Base-by-base conservation (phyloP, 2,329 filamentous ascomycete species). In the Sclerotinia subarctica region DNA sequence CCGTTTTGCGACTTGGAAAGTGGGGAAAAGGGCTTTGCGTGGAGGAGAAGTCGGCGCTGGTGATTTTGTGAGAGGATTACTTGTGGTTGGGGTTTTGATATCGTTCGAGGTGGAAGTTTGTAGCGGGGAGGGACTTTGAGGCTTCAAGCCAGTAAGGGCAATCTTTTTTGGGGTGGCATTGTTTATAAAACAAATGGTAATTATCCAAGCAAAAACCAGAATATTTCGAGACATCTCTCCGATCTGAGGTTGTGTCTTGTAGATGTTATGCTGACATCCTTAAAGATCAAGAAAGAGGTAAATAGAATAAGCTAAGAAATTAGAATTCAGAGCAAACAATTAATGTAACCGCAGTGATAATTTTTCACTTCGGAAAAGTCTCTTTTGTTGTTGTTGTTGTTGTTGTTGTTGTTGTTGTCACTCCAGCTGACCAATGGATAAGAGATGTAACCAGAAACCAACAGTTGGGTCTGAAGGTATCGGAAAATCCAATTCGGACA, bases 211-310 rank as follows among this genome's bases (percentile, higher is more conserved):
- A 51, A 24, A 11, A 15, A 63, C 6, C 46, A 51, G 26, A 51
- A 42, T 51, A 38, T 26, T 51, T 17, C n/a, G 29, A 63, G 17
- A 42, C 59, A 63, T 63, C 6, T 60, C 58, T 51, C 51, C 29
- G 24, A 63, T 63, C n/a, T 63, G 15, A 11, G 32, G n/a, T 26
- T 63, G 32, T 38, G 59, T 13, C 7, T 6, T 51, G 29, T 19
- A 38, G 46, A 26, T 51, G 21, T 51, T 38, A 38, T 26, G 26
- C 10, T 15, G 32, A 21, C n/a, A 51, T 51, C 5, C 38, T 42
- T 19, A 5, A 51, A 63, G 46, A 10, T 51, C 1, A 10, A 51
- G 32, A 8, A 62, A 38, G 59, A 19, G 29, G 32, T 51, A 32
- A 63, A 63, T 24, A 24, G 38, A 17, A 19, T 19, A 44, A 44